Percentiles rank a stretch among this genome's conserved stretches.
Evolutionary conservation across 1,284 basidiomycete species (phyloP).

Genomic region (Ustilago shanxiensis): DNA sequence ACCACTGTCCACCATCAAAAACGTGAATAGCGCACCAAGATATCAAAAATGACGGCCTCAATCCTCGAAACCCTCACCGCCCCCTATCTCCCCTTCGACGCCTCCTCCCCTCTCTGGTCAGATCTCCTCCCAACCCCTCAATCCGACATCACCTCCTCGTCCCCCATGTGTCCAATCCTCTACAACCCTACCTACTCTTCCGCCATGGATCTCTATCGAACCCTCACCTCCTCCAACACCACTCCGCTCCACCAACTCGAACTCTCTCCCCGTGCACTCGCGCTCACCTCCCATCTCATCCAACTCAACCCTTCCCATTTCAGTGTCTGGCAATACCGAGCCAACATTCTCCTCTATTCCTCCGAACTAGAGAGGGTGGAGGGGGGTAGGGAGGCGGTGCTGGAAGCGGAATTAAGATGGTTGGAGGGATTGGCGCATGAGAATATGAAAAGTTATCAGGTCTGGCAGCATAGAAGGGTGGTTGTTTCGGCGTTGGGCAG

Average conservation of each 20-base stretch:
- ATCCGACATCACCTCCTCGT: conserved; percentile 48
- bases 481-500: conserved; percentile 54
- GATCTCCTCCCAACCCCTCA: conserved; percentile 59
- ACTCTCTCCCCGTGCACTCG: conserved; percentile 50
- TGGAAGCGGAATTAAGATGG: conserved; percentile 54
- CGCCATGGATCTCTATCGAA: conserved; percentile 66
- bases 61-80: conserved; percentile 31
- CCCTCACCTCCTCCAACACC: conserved; percentile 37
- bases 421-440: conserved; percentile 57
- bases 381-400: conserved; percentile 5
- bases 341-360: conserved; percentile 51
- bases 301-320: conserved; percentile 63
- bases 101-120: conserved; percentile 49
- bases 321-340: conserved; percentile 64
- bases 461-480: conserved; percentile 66
- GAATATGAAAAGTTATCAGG: conserved; percentile 69
- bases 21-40: neutral
- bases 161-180: conserved; percentile 66
- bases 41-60: conserved; percentile 21
- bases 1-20: conserved; percentile 16
- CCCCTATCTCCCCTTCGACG: conserved; percentile 53
- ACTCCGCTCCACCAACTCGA: conserved; percentile 32
- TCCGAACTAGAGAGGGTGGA: conserved; percentile 1
- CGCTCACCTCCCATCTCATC: conserved; percentile 60
- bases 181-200: conserved; percentile 59